Percentiles rank a stretch among this genome's conserved stretches.
Evolutionary conservation across 1,284 basidiomycete genomes (phyloP).

Genomic region (Testicularia cyperi): DNA sequence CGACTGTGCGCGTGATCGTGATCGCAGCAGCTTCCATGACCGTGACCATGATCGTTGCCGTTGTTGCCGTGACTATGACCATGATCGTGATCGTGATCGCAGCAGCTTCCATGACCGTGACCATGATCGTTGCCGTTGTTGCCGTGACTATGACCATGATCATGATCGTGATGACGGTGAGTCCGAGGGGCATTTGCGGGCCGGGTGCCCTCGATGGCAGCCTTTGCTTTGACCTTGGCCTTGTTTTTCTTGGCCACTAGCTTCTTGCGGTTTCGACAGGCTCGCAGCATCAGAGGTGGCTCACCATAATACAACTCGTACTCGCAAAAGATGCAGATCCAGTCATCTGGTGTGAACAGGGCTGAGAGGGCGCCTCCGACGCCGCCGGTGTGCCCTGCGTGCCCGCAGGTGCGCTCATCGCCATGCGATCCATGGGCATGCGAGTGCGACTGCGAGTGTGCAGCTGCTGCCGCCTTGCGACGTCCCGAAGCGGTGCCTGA

Average conservation of each 20-base stretch:
- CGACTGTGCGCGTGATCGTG: not conserved
- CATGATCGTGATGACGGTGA: conserved; percentile 1
- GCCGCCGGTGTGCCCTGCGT: no score
- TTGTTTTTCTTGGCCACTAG: conserved; percentile 52
- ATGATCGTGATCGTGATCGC: no score
- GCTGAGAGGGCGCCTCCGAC: no score
- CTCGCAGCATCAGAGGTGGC: conserved; percentile 42
- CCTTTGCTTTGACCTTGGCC: conserved; percentile 47
- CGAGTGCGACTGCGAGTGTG: no score
- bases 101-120: conserved; percentile 2
- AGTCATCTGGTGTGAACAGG: conserved; percentile 40
- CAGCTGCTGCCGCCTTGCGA: no score
- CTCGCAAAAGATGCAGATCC: conserved; percentile 61
- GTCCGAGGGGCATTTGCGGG: not conserved
- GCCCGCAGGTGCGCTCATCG: no score
- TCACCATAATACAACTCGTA: conserved; percentile 61
- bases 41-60: conserved; percentile 4
- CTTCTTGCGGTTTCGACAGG: conserved; percentile 54
- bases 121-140: conserved; percentile 3
- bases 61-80: conserved; percentile 4
- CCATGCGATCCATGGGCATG: no score
- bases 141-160: conserved; percentile 6
- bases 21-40: no score
- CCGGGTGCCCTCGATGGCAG: conserved; percentile 12
- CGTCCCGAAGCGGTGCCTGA: no score